These are phyloP conservation scores for Populus ilicifolia DNA, from an alignment of 345 rosid genomes.

Conservation along the genomic window DNA sequence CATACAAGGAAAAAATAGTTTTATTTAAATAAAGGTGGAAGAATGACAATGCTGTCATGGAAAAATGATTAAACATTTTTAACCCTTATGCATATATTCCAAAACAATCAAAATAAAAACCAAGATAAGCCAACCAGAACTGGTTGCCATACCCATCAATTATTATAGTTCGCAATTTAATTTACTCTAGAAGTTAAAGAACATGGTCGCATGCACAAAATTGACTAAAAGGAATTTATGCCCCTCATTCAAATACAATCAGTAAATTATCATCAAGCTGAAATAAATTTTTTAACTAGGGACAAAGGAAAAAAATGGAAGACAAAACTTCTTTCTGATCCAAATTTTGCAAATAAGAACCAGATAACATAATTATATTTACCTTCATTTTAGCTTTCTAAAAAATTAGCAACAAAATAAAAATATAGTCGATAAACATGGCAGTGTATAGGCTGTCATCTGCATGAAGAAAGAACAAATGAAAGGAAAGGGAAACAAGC, in stretches of 20 bases:
- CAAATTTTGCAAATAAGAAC: neutral
- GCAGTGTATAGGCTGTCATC: constrained; percentile 78
- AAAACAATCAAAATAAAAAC: neutral
- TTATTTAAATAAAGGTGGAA: neutral
- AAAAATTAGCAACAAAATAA: constrained; percentile 68
- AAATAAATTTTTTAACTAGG: neutral
- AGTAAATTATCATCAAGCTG: neutral
- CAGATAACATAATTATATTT: constrained; percentile 1
- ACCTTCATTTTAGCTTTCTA: constrained; percentile 94
- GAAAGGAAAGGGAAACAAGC: neutral
- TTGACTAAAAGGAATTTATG: neutral
- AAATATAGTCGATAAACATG: constrained; percentile 78
- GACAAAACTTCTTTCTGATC: too few species aligned
- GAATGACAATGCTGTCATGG: neutral
- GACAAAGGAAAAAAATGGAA: neutral
- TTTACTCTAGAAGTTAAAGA: neutral
- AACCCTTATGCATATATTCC: neutral
- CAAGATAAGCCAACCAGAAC: neutral
- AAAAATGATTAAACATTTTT: neutral
- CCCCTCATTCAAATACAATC: too few species aligned
- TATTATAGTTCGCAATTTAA: neutral
- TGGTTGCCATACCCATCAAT: neutral
- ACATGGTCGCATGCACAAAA: neutral
- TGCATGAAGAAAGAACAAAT: constrained; percentile 13
- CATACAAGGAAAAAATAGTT: constrained; percentile 8